These are phyloP conservation scores for Cladosporium sp. DNA, from an alignment of 2,329 filamentous ascomycete genomes.

Conservation along the genomic window DNA sequence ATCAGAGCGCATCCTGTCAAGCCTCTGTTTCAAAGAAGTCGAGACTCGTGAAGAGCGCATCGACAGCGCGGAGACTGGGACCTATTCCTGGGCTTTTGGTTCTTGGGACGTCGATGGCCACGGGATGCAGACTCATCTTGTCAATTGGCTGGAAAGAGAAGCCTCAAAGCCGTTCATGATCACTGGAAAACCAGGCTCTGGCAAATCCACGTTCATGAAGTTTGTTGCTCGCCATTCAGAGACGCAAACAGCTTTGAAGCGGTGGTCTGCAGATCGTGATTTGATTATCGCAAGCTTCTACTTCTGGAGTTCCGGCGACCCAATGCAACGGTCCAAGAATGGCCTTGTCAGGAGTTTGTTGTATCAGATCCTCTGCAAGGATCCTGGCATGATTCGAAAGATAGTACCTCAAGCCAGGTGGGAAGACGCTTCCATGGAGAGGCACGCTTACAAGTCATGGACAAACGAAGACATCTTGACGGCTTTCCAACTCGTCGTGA, in stretches of 20 bases:
- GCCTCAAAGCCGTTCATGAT: constrained; percentile 8
- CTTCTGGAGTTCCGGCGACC: neutral
- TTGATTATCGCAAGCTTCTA: neutral
- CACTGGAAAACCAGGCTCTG: constrained; percentile 17
- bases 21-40: too few species aligned
- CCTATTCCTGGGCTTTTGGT: too few species aligned
- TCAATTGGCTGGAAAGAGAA: neutral
- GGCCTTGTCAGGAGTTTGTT: neutral
- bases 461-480: neutral
- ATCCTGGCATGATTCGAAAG: constrained; percentile 6
- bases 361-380: constrained; percentile 1
- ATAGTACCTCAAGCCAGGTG: neutral
- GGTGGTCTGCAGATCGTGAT: too few species aligned
- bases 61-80: too few species aligned
- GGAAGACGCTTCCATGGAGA: neutral
- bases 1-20: too few species aligned
- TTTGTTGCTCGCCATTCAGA: neutral
- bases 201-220: constrained; percentile 17
- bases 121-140: too few species aligned
- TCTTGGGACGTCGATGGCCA: too few species aligned
- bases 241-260: too few species aligned
- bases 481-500: neutral
- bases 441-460: neutral
- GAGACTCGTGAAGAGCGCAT: too few species aligned
- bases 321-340: neutral